Evolutionary conservation across 1,284 basidiomycete genomes (phyloP), one percentile per base, ranked within the genome.

Genomic region (Pseudozyma pruni): DNA sequence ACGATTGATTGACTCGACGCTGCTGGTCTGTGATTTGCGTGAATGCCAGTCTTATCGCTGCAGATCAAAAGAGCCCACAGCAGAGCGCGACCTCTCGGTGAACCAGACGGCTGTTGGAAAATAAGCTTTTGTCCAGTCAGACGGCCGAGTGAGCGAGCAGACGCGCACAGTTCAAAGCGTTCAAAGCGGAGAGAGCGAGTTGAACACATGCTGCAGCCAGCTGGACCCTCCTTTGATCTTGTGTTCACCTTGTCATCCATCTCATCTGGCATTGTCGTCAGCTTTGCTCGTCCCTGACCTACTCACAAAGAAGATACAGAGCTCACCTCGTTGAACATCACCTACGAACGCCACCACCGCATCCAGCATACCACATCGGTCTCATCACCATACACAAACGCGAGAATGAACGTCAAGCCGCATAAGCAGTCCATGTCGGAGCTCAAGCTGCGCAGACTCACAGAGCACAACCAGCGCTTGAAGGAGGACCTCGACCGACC

Each of bases 381-480:
- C n/a, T n/a, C n/a, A n/a, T n/a, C n/a, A n/a, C n/a, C n/a, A n/a
- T n/a, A n/a, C n/a, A n/a, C n/a, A n/a, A n/a, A n/a, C n/a, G 37
- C 48, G 35, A 63, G 9, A 16, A 91, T 89, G 88, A 88, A 86
- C 81, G 83, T 83, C 58, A 85, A 88, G 71, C 87, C 86, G 35
- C 87, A 87, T 75, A 88, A 88, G 85, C 80, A 82, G 60, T 81
- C 79, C 76, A 95, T 97, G 93, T 91, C 91, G 50, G 94, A 97
- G 87, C 89, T 98, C 81, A 96, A 95, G 87, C 89, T 97, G 71
- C 88, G 94, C 44, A 87, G 94, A 56, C 86, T 98, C 73, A 89
- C 90, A 62, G 94, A 98, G 85, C 93, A 97, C 85, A 98, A 97
- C 82, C 89, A 91, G 82, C 87, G 94, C 61, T 84, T 98, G 75